These are phyloP conservation scores for Aureobasidium sp. DNA, from an alignment of 2,329 filamentous ascomycete species.

Conservation along the genomic window DNA sequence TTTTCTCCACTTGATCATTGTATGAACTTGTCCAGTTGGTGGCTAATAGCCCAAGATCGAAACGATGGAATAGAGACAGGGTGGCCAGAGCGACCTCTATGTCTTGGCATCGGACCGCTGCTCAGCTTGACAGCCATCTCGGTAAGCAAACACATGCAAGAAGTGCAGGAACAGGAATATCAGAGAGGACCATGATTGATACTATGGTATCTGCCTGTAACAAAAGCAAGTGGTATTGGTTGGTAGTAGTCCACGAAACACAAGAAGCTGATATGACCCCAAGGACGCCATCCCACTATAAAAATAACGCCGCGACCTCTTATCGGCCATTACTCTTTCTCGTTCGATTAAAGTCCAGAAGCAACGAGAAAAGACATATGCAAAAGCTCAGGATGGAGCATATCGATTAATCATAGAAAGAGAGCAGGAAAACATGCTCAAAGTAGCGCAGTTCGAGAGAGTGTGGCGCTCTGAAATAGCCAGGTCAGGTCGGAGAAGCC, in stretches of 20 bases:
- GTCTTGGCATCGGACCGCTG: neutral
- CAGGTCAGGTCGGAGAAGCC: neutral
- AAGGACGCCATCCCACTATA: conserved; percentile 2
- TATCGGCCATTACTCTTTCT: neutral
- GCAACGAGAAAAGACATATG: neutral
- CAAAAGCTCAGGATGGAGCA: neutral
- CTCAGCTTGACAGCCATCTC: neutral
- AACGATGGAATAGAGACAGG: neutral
- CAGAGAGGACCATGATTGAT: neutral
- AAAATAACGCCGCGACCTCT: neutral
- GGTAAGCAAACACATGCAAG: neutral
- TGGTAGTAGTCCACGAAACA: neutral
- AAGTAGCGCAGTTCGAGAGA: neutral
- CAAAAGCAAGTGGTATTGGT: neutral
- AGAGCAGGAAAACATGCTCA: neutral
- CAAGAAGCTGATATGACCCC: neutral
- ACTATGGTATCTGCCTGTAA: neutral
- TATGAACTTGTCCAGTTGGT: neutral
- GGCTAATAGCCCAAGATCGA: neutral
- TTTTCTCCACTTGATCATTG: neutral
- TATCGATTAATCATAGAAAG: neutral
- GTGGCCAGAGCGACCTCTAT: neutral
- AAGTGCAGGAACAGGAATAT: neutral
- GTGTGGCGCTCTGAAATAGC: neutral
- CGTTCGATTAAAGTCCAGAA: neutral